Percentiles rank a stretch among this genome's conserved stretches.
phyloP scores from a whole-genome alignment of 2,329 filamentous ascomycete genomes.

The Aureobasidium namibiae region DNA sequence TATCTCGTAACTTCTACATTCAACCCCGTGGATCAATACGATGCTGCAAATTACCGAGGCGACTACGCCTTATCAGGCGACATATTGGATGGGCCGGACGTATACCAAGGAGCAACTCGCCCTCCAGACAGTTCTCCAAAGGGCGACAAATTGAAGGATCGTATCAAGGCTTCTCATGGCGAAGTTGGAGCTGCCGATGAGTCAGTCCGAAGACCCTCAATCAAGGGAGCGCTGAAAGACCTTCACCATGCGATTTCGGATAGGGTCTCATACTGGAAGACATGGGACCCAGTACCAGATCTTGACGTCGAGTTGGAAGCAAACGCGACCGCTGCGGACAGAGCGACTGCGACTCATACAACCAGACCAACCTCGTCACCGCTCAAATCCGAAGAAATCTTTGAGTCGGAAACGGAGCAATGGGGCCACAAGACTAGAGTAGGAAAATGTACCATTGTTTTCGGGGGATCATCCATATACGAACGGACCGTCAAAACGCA shows the following conservation, averaged over 20 bases:
- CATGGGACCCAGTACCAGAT: conserved; percentile 3
- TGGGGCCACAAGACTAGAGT: conserved; percentile 27
- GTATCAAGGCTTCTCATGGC: background rate
- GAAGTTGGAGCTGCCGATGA: conserved; percentile 1
- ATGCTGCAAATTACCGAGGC: background rate
- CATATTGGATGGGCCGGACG: conserved; percentile 20
- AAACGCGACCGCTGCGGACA: background rate
- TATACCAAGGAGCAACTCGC: conserved; percentile 13
- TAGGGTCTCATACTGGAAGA: conserved; percentile 25
- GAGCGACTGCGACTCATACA: conserved; percentile 13
- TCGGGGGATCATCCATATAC: conserved; percentile 31
- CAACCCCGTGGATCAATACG: conserved; percentile 13
- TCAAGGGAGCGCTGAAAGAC: conserved; percentile 26
- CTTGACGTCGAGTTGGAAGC: background rate
- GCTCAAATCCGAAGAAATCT: conserved; percentile 3
- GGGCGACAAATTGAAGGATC: background rate
- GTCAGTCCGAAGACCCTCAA: conserved; percentile 18
- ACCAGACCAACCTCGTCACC: conserved; percentile 2
- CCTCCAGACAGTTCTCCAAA: conserved; percentile 1
- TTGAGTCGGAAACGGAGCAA: conserved; percentile 15
- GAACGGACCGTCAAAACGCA: conserved; percentile 35
- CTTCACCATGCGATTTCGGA: conserved; percentile 26
- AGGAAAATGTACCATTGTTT: conserved; percentile 33
- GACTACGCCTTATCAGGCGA: conserved; percentile 17
- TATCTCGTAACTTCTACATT: conserved; percentile 24